Conservation (phyloP, 2,329 filamentous ascomycete species). For the Didymella pomorum region DNA sequence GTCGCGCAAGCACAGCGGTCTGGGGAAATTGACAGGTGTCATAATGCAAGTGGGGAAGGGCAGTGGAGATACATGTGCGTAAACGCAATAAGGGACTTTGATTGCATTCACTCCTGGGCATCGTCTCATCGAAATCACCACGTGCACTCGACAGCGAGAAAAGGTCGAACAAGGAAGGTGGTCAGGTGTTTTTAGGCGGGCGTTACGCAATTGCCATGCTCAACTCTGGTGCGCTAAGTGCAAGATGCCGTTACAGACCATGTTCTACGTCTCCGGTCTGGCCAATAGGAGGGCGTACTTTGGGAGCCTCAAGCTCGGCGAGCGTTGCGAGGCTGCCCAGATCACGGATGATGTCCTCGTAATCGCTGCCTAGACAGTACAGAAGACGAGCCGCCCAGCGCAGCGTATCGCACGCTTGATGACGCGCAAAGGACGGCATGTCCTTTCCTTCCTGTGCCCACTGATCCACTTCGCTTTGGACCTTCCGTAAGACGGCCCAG, state of each 20-base stretch:
- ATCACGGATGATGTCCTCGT: conserved; percentile 44
- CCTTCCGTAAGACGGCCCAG: conserved; percentile 44
- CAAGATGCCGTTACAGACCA: conserved; percentile 29
- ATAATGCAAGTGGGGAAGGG: conserved; percentile 14
- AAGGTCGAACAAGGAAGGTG: conserved; percentile 19
- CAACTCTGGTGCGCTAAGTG: conserved; percentile 25
- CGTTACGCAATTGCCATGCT: conserved; percentile 33
- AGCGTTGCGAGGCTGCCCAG: conserved; percentile 42
- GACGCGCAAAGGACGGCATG: conserved; percentile 23
- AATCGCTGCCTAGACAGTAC: conserved; percentile 43
- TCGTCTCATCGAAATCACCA: conserved; percentile 13
- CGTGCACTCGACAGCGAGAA: conserved; percentile 12
- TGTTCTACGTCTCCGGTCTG: conserved; percentile 21
- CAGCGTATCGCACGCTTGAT: conserved; percentile 39
- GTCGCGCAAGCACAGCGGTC: conserved; percentile 9
- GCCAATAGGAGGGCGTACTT: conserved; percentile 21
- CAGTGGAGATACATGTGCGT: conserved; percentile 26
- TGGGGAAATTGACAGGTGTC: conserved; percentile 18
- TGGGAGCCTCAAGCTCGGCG: conserved; percentile 43
- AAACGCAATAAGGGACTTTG: conserved; percentile 29
- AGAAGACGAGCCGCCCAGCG: conserved; percentile 44
- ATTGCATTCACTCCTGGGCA: conserved; percentile 1
- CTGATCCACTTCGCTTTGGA: conserved; percentile 43
- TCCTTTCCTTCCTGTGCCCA: conserved; percentile 24
- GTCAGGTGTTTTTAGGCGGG: conserved; percentile 6